phyloP scores from a whole-genome alignment of 2,329 filamentous ascomycete species.

The Cladophialophora bantiana region DNA sequence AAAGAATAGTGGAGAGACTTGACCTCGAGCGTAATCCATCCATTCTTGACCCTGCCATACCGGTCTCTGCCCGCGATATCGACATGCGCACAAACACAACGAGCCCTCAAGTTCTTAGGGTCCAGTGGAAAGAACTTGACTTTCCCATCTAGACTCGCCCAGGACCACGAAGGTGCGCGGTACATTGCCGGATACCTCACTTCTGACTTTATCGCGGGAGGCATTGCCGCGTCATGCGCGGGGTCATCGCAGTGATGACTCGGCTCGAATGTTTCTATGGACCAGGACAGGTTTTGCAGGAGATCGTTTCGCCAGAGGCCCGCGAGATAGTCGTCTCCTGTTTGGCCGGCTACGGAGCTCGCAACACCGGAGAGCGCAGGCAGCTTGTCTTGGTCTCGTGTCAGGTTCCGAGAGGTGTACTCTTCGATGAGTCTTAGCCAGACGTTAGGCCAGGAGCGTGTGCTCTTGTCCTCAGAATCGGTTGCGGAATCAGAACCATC shows the following conservation, averaged over 20 bases:
- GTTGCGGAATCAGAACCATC: not conserved
- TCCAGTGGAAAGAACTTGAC: not conserved
- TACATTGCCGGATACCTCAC: not conserved
- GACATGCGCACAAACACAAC: not conserved
- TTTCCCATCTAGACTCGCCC: not conserved
- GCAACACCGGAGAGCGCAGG: not conserved
- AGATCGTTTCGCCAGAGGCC: conserved; percentile 2
- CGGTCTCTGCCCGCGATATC: not conserved
- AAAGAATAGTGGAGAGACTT: not conserved
- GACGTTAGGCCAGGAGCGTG: not conserved
- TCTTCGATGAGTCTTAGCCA: not conserved
- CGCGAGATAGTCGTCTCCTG: not conserved
- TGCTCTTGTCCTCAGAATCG: not conserved
- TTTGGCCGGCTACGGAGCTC: not conserved
- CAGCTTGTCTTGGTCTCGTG: conserved; percentile 3
- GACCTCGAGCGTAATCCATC: conserved; percentile 1
- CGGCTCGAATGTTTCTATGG: not conserved
- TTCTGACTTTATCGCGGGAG: conserved; percentile 1
- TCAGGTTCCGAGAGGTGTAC: conserved; percentile 2
- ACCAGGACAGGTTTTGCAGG: not conserved
- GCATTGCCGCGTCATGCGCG: not conserved
- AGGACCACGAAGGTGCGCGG: not conserved
- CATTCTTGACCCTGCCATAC: conserved; percentile 1
- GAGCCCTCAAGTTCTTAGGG: not conserved
- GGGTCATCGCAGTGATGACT: not conserved